Percentiles rank a stretch among this genome's conserved stretches.
Evolutionary conservation across 495 filamentous ascomycete species (phyloP).

Genomic region (Hypoxylon lenormandii): DNA sequence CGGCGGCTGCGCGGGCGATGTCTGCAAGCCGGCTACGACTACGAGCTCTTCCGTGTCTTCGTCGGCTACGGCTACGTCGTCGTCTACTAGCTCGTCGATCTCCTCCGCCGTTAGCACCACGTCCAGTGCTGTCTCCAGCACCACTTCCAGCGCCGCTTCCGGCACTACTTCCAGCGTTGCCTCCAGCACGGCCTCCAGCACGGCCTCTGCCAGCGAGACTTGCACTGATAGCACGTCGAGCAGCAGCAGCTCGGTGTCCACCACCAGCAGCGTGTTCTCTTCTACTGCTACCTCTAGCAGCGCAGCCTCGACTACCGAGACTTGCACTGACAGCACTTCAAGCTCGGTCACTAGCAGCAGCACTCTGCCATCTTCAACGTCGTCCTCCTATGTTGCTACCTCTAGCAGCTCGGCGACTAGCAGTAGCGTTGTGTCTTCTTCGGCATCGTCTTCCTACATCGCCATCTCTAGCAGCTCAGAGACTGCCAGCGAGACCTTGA

Average conservation of each 20-base stretch:
- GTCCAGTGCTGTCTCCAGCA: slow-evolving; percentile 10
- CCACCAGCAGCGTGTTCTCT: slow-evolving; percentile 14
- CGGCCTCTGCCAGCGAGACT: too few species aligned
- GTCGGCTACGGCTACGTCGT: slow-evolving; percentile 27
- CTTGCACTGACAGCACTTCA: slow-evolving; percentile 3
- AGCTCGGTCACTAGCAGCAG: slow-evolving; percentile 20
- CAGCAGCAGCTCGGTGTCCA: background rate
- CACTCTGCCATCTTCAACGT: slow-evolving; percentile 1
- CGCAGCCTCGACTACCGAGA: slow-evolving; percentile 10
- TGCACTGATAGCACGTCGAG: too few species aligned
- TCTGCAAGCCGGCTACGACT: slow-evolving; percentile 29
- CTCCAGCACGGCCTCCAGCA: slow-evolving; percentile 15
- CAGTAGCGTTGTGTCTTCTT: background rate
- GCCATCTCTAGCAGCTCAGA: slow-evolving; percentile 16
- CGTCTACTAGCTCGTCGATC: slow-evolving; percentile 19
- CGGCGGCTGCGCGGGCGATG: slow-evolving; percentile 31
- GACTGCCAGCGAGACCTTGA: slow-evolving; percentile 15
- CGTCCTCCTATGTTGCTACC: slow-evolving; percentile 12
- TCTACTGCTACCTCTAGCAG: slow-evolving; percentile 19
- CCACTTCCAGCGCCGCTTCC: slow-evolving; percentile 16
- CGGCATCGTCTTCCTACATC: slow-evolving; percentile 15
- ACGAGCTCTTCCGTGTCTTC: slow-evolving; percentile 17
- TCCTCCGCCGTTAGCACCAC: slow-evolving; percentile 11
- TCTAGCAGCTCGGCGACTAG: slow-evolving; percentile 24
- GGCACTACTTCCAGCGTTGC: slow-evolving; percentile 18